Base-by-base conservation (phyloP, 768 basidiomycete species). In the Pleurotus tuber-regium region DNA sequence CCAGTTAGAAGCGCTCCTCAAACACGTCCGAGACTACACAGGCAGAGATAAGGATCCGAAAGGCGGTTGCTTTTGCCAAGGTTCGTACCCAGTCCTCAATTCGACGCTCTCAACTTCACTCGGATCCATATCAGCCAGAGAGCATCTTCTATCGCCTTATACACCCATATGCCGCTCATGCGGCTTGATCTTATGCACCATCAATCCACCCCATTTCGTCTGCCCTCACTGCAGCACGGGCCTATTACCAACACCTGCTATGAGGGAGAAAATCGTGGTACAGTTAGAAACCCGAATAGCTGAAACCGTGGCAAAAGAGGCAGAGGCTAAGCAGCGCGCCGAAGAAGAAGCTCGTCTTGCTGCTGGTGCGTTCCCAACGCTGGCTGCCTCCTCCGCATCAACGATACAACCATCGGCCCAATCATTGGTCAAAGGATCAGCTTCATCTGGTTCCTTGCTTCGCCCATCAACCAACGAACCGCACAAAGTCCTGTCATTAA, bases 61-160 rank as follows among this genome's bases (percentile, higher is more conserved):
- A 33, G 80, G 82, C 3, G 84, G 86, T 0, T 89, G 86, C 59
- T 88, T 85, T 59, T 89, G 86, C 57, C 79, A 81, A 69, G 84
- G 86, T 82, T 47, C 26, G 67, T 57, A 0, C n/a, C n/a, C n/a
- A n/a, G n/a, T n/a, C n/a, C n/a, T n/a, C 14, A 25, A 23, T 6
- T 23, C 23, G 24, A 4, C 3, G 23, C 10, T 36, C 43, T 29
- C 8, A 10, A 33, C n/a, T 8, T 23, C 21, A 21, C 14, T 23
- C 10, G 51, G 28, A 16, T 33, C 7, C 19, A 21, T 16, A 26
- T 21, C 57, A 87, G 86, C 85, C 2, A 70, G 82, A 41, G 65
- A 69, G 18, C 86, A 89, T 51, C 51, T 65, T 1, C 66, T 89
- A n/a, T 88, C 86, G 3, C 49, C 64, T 14, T 78, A 84, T 60